These are phyloP conservation scores for Schwanniomyces polymorphus DNA, from an alignment of 805 yeast species.

Conservation along the genomic window DNA sequence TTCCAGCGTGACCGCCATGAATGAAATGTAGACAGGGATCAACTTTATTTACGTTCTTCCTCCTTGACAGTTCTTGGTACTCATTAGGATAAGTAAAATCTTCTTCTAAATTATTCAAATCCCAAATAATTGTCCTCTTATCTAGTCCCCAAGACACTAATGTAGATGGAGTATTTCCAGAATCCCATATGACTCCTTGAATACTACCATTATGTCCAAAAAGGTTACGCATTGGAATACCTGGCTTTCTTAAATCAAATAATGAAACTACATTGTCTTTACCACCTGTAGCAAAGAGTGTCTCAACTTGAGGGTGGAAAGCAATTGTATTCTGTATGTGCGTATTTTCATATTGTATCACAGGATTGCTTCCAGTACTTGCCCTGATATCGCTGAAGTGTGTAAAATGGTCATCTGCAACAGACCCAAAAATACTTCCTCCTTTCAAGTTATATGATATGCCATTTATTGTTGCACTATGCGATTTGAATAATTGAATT, in stretches of 20 bases:
- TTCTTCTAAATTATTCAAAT: constrained; percentile 57
- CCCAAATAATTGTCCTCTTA: constrained; percentile 75
- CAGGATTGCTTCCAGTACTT: constrained; percentile 30
- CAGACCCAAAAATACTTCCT: constrained; percentile 61
- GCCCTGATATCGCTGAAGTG: constrained; percentile 61
- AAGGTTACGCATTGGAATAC: constrained; percentile 59
- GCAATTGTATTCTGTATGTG: constrained; percentile 69
- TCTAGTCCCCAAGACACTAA: constrained; percentile 65
- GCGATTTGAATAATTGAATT: constrained; percentile 47
- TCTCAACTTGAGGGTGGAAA: constrained; percentile 56
- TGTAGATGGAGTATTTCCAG: constrained; percentile 46
- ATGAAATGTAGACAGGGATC: constrained; percentile 79
- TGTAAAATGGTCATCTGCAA: constrained; percentile 63
- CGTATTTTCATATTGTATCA: constrained; percentile 43
- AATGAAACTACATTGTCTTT: constrained; percentile 71
- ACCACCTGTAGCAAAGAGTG: constrained; percentile 73
- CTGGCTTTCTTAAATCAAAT: constrained; percentile 72
- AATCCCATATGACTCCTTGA: constrained; percentile 49
- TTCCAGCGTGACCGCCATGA: constrained; percentile 85
- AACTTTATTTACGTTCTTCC: constrained; percentile 46
- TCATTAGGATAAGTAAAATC: constrained; percentile 44
- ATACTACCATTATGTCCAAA: constrained; percentile 60
- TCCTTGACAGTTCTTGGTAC: constrained; percentile 49
- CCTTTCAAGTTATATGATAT: constrained; percentile 54
- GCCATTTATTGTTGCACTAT: constrained; percentile 64